Percentiles rank a stretch among this genome's conserved stretches.
Conservation (phyloP, 352 stramenopile species). For the Phytophthora melonis region DNA sequence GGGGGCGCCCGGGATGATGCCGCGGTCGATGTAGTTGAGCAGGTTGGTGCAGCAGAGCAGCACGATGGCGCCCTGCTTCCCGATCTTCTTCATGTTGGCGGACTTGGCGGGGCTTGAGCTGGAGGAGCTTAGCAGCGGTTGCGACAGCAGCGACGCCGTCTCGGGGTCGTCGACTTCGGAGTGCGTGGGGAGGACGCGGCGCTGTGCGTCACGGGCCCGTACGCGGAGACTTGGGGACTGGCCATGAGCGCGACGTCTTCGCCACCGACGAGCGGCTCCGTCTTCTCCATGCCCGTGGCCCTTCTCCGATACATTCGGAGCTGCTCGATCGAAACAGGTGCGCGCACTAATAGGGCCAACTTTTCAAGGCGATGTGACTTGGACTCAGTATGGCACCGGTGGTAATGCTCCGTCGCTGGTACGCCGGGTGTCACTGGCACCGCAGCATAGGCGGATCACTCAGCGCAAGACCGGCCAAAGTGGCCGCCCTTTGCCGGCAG, state of each 20-base stretch:
- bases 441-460: slow-evolving; percentile 20
- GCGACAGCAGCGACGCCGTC: slow-evolving; percentile 40
- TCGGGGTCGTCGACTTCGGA: slow-evolving; percentile 29
- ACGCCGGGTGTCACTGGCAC: slow-evolving; percentile 18
- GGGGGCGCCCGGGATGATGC: slow-evolving; percentile 94
- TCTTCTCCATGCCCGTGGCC: slow-evolving; percentile 20
- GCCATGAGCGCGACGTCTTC: slow-evolving; percentile 21
- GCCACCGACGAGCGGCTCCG: slow-evolving; percentile 19
- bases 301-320: slow-evolving; percentile 30
- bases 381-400: slow-evolving; percentile 12
- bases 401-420: slow-evolving; percentile 30
- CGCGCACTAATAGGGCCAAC: slow-evolving; percentile 27
- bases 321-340: slow-evolving; percentile 13
- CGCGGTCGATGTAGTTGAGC: slow-evolving; percentile 95
- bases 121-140: slow-evolving; percentile 28
- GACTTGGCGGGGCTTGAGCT: not conserved
- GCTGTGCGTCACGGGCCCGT: slow-evolving; percentile 10
- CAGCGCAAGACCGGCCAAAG: slow-evolving; percentile 16
- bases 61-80: slow-evolving; percentile 76
- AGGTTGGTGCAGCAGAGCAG: slow-evolving; percentile 93
- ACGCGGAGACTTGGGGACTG: slow-evolving; percentile 38
- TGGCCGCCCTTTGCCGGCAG: slow-evolving; percentile 19
- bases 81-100: slow-evolving; percentile 36
- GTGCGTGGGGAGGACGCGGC: slow-evolving; percentile 12
- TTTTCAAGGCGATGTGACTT: slow-evolving; percentile 3